Percentiles rank a stretch among this genome's conserved stretches.
Conservation (phyloP, 2,329 filamentous ascomycete species). For the Trichothecium roseum region DNA sequence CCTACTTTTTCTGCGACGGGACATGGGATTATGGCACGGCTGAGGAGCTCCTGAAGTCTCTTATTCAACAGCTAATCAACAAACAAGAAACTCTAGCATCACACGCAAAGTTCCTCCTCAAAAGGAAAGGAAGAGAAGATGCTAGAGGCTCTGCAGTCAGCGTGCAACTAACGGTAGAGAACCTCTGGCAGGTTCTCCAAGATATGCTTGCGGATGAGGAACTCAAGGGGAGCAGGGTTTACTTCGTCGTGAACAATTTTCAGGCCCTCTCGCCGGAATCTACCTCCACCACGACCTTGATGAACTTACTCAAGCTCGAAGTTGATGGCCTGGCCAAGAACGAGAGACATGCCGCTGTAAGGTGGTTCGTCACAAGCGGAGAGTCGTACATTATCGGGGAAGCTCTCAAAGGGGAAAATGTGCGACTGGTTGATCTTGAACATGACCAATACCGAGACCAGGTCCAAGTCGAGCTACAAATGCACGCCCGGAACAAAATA, state of each 20-base stretch:
- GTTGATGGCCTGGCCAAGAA: constrained; percentile 14
- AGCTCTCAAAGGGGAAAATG: constrained; percentile 15
- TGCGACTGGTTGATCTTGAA: constrained; percentile 24
- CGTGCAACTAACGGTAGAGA: constrained; percentile 23
- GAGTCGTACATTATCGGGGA: constrained; percentile 13
- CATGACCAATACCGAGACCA: constrained; percentile 25
- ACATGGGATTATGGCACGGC: constrained; percentile 24
- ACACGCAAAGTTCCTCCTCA: constrained; percentile 23
- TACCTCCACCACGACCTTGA: too few species aligned
- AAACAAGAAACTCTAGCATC: constrained; percentile 20
- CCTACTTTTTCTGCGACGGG: constrained; percentile 31
- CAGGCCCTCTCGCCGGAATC: constrained; percentile 15
- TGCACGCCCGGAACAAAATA: constrained; percentile 25
- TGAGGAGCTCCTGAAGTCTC: constrained; percentile 28
- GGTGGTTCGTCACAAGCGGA: constrained; percentile 30
- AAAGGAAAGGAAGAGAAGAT: constrained; percentile 19
- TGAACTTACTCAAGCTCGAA: constrained; percentile 8
- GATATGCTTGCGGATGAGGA: constrained; percentile 28
- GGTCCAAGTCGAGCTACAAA: constrained; percentile 22
- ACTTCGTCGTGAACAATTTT: constrained; percentile 30
- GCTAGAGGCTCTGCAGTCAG: constrained; percentile 9
- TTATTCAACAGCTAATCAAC: constrained; percentile 25
- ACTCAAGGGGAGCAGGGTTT: constrained; percentile 22
- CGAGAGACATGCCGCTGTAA: constrained; percentile 12
- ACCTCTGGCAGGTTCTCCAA: constrained; percentile 29